Conservation (phyloP, 108 stramenopile genomes). For the Chaetoceros tenuissimus region DNA sequence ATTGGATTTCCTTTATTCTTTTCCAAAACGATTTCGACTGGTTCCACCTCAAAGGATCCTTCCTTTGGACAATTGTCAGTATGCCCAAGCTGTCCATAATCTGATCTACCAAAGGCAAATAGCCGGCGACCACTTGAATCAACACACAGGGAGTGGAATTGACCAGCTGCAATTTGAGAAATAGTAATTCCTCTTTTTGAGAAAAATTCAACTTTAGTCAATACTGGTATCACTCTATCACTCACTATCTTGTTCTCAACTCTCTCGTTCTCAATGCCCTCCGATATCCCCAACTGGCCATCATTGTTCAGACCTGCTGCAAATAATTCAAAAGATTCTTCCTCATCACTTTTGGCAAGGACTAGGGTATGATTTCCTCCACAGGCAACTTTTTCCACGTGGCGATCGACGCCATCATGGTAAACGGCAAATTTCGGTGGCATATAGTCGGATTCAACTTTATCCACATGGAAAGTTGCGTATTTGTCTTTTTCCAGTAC, state of each 20-base stretch:
- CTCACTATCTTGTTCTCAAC: slow-evolving; percentile 21
- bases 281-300: slow-evolving; percentile 88
- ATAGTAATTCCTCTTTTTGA: slow-evolving; percentile 46
- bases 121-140: slow-evolving; percentile 43
- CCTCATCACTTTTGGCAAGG: slow-evolving; percentile 36
- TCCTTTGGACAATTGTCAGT: slow-evolving; percentile 10
- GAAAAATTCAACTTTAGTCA: slow-evolving; percentile 29
- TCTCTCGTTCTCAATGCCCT: slow-evolving; percentile 21
- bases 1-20: slow-evolving; percentile 18
- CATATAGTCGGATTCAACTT: slow-evolving; percentile 36
- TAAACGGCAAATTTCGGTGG: slow-evolving; percentile 36
- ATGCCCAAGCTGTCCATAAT: slow-evolving; percentile 81
- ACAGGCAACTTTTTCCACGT: slow-evolving; percentile 1
- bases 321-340: slow-evolving; percentile 33
- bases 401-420: slow-evolving; percentile 8
- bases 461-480: background rate
- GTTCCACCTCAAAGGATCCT: background rate
- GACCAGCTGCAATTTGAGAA: slow-evolving; percentile 57
- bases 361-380: slow-evolving; percentile 34
- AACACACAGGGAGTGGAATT: slow-evolving; percentile 63
- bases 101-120: slow-evolving; percentile 74
- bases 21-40: background rate
- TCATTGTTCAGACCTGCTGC: slow-evolving; percentile 81
- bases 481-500: background rate
- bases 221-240: slow-evolving; percentile 25